Percentiles rank a stretch among this genome's conserved stretches.
Evolutionary conservation across 352 stramenopile species (phyloP).

Genomic region (Phytophthora aleatoria): DNA sequence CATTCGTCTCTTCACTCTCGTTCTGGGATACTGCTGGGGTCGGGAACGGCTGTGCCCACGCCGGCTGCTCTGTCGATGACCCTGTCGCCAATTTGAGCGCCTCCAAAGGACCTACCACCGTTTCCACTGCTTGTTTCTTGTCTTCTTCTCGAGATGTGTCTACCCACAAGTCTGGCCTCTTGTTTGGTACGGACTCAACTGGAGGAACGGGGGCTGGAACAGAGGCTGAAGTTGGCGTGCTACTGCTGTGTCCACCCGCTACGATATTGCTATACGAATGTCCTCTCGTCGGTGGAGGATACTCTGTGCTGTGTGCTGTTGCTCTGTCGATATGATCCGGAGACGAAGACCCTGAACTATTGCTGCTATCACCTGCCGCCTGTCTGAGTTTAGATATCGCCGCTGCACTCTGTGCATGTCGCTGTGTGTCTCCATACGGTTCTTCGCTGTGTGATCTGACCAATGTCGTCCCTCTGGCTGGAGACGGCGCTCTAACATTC

Average conservation of each 20-base stretch:
- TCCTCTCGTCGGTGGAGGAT: constrained; percentile 21
- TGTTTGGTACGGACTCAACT: constrained; percentile 19
- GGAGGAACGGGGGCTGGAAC: not conserved
- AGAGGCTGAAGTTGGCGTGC: constrained; percentile 11
- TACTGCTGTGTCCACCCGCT: constrained; percentile 36
- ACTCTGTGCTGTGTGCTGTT: constrained; percentile 27
- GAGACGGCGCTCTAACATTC: constrained; percentile 33
- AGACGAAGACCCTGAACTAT: constrained; percentile 34
- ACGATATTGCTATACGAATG: constrained; percentile 65
- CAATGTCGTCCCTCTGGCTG: constrained; percentile 23
- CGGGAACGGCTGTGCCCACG: constrained; percentile 74
- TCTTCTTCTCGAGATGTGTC: constrained; percentile 49
- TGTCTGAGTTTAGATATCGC: constrained; percentile 73
- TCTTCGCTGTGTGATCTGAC: constrained; percentile 38
- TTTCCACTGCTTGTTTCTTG: constrained; percentile 27
- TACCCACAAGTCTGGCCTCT: constrained; percentile 53
- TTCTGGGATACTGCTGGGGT: constrained; percentile 43
- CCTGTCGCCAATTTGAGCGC: constrained; percentile 70
- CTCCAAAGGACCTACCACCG: constrained; percentile 64
- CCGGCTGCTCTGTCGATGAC: constrained; percentile 63
- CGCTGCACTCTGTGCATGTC: constrained; percentile 77
- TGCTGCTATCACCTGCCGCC: constrained; percentile 27
- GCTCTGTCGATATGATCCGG: constrained; percentile 20
- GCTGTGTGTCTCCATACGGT: constrained; percentile 47
- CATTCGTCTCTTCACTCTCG: constrained; percentile 39